These are phyloP conservation scores for Juglanconis oblonga DNA, from an alignment of 2,329 filamentous ascomycete genomes.

Conservation along the genomic window DNA sequence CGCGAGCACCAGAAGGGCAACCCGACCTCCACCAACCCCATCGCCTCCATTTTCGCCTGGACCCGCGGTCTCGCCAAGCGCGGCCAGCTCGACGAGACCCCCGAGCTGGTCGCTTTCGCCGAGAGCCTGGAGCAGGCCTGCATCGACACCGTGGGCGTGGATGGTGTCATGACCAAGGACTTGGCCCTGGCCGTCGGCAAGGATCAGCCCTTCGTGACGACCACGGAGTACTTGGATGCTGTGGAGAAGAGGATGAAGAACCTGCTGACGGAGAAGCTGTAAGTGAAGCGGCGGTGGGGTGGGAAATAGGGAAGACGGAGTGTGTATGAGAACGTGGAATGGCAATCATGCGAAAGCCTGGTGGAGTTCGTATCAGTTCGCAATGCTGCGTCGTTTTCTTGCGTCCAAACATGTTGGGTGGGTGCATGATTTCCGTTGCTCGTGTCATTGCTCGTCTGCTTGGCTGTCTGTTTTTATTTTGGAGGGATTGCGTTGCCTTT, in stretches of 20 bases:
- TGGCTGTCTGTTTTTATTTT: background rate
- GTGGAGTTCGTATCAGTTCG: background rate
- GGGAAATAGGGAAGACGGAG: background rate
- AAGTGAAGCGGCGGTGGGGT: constrained; percentile 21
- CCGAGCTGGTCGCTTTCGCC: constrained; percentile 86
- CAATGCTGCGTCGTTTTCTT: background rate
- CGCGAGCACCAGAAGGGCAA: constrained; percentile 98
- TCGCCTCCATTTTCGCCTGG: constrained; percentile 99
- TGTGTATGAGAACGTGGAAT: background rate
- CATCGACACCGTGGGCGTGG: constrained; percentile 87
- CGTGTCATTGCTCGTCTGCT: background rate
- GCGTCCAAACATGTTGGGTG: too few species aligned
- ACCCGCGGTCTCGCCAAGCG: constrained; percentile 91
- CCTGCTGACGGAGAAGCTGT: constrained; percentile 75
- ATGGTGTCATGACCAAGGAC: constrained; percentile 99
- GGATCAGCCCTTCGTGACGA: constrained; percentile 87
- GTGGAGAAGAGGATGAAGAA: constrained; percentile 87
- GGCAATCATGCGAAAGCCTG: background rate
- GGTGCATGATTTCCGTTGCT: background rate
- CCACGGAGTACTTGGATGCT: constrained; percentile 84
- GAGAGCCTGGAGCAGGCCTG: constrained; percentile 91
- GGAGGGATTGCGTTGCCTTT: background rate
- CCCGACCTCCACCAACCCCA: constrained; percentile 97
- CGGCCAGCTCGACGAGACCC: constrained; percentile 88
- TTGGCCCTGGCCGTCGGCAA: constrained; percentile 92